phyloP scores from a whole-genome alignment of 768 basidiomycete species.

The Tylopilus intermedius region DNA sequence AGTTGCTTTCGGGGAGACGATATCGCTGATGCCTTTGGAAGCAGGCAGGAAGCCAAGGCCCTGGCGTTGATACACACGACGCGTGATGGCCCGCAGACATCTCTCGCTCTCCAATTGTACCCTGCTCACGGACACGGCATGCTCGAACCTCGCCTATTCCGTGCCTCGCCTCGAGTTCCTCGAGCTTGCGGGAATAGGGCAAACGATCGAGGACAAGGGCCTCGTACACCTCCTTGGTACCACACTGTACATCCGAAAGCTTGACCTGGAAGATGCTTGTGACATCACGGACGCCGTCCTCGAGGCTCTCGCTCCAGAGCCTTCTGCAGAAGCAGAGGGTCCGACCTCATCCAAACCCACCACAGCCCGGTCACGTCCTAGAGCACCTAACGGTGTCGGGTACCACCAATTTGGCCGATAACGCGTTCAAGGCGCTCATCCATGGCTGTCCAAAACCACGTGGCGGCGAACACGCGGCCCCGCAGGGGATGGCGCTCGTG shows the following conservation, averaged over 20 bases:
- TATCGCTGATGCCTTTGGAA: slow-evolving; percentile 56
- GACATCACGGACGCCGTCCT: slow-evolving; percentile 74
- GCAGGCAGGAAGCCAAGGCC: slow-evolving; percentile 58
- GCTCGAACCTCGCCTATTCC: slow-evolving; percentile 64
- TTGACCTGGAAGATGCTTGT: slow-evolving; percentile 84
- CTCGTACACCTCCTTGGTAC: slow-evolving; percentile 64
- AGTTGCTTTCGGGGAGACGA: slow-evolving; percentile 32
- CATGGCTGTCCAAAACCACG: slow-evolving; percentile 50
- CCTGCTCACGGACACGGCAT: slow-evolving; percentile 69
- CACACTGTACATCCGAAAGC: slow-evolving; percentile 62
- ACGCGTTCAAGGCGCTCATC: slow-evolving; percentile 60
- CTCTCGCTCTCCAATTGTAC: slow-evolving; percentile 67
- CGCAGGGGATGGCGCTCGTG: slow-evolving; percentile 71
- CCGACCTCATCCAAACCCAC: slow-evolving; percentile 18
- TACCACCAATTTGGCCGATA: slow-evolving; percentile 59
- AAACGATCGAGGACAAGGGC: slow-evolving; percentile 67
- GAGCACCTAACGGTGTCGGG: slow-evolving; percentile 70
- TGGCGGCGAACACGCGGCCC: slow-evolving; percentile 55
- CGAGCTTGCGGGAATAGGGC: slow-evolving; percentile 73
- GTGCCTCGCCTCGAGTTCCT: slow-evolving; percentile 72
- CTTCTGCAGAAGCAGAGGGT: slow-evolving; percentile 2
- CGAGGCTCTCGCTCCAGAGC: slow-evolving; percentile 51
- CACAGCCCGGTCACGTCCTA: slow-evolving; percentile 59
- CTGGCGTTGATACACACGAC: slow-evolving; percentile 44
- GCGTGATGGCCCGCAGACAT: slow-evolving; percentile 67